Evolutionary conservation across 2,329 filamentous ascomycete genomes (phyloP), one percentile per base, ranked within the genome.

Genomic region (Nothophoma quercina): DNA sequence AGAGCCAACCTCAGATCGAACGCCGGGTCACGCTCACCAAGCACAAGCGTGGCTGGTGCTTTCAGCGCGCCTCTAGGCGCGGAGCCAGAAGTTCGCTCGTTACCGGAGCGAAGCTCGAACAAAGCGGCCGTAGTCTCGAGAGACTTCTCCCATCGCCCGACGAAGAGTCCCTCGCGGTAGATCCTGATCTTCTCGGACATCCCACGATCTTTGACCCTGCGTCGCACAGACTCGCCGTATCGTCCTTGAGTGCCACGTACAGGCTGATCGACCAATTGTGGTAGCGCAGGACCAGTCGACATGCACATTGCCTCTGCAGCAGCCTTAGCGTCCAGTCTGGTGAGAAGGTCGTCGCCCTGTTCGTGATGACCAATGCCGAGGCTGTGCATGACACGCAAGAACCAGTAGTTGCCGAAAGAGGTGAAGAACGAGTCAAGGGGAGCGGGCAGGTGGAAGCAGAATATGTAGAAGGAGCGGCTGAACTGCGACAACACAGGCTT

Each of bases 401-500:
- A 78, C 45, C 77, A 78, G 51, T 71, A 75, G 55, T 83, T 81
- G 7, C 81, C 79, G n/a, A 81, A 77, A 0, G 65, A 73, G n/a
- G 76, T 77, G 41, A 79, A 67, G 58, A 73, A 77, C 38, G 64
- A 71, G 40, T 79, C 75, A 12, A 83, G 60, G 4, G 74, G 68
- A 26, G 69, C 65, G 2, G 82, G 83, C 2, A 85, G 69, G 33
- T 80, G 76, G 69, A 85, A 80, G 12, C 75, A 75, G 57, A 84
- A 84, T 41, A 85, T 76, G 59, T 86, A 86, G 51, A 79, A 79
- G 2, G 82, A 84, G 45, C 77, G 72, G 7, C 65, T 43, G 18
- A 81, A 54, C 58, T 86, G 83, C 16, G 68, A 68, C n/a, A 78
- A 26, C 1, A 85, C 65, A 1, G 83, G 82, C 13, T 62, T 65